phyloP scores from a whole-genome alignment of 331 rosid genomes.

The Quercus tomentella region DNA sequence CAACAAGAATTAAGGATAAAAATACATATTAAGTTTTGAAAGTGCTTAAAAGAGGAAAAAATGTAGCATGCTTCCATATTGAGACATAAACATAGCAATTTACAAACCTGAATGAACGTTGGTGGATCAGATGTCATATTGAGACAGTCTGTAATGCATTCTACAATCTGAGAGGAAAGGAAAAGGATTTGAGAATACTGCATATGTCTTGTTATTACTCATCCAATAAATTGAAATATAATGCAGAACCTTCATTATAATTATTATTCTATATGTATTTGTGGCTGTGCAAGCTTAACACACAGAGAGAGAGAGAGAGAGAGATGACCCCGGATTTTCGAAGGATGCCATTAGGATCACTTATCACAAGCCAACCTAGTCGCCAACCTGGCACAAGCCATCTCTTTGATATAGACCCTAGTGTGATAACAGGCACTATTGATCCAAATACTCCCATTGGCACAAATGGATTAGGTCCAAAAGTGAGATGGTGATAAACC shows the following conservation, averaged over 20 bases:
- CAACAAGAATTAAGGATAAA: background rate
- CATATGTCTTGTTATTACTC: background rate
- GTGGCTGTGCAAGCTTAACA: background rate
- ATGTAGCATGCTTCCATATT: background rate
- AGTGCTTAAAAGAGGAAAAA: background rate
- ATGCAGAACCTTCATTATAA: background rate
- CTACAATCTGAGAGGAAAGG: slow-evolving; percentile 13
- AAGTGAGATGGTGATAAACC: slow-evolving; percentile 32
- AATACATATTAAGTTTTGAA: background rate
- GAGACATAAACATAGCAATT: background rate
- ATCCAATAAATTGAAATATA: background rate
- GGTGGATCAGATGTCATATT: slow-evolving; percentile 15
- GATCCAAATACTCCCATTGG: slow-evolving; percentile 42
- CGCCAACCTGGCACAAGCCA: slow-evolving; percentile 52
- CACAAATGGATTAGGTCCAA: slow-evolving; percentile 41
- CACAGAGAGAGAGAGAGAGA: background rate
- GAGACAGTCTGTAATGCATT: slow-evolving; percentile 10
- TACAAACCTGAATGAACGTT: slow-evolving; percentile 29
- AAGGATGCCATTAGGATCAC: slow-evolving; percentile 31
- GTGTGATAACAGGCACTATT: slow-evolving; percentile 39
- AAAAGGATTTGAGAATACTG: background rate
- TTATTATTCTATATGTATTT: background rate
- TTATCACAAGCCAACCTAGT: slow-evolving; percentile 43
- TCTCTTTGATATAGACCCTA: slow-evolving; percentile 47
- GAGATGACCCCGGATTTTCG: slow-evolving; percentile 22